A percentile compares a stretch with the other conserved stretches of the same genome.
Conservation (phyloP, 2,329 filamentous ascomycete genomes). For the Xylaria sp. region DNA sequence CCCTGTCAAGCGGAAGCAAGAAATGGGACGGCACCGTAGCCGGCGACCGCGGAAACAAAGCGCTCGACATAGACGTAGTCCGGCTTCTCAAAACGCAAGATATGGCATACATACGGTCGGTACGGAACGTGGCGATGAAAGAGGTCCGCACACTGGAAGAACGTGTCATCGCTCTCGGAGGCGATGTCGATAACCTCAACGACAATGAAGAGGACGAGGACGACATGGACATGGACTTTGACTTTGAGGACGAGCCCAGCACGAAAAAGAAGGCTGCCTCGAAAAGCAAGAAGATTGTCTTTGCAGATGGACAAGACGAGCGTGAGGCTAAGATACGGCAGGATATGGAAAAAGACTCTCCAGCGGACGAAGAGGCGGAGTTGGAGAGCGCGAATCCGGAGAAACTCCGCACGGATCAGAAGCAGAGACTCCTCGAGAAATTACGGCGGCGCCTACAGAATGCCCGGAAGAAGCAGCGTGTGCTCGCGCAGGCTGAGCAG, state of each 20-base stretch:
- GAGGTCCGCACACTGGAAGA: slow-evolving; percentile 67
- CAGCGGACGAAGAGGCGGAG: slow-evolving; percentile 44
- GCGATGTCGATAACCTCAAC: slow-evolving; percentile 43
- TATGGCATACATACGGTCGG: slow-evolving; percentile 71
- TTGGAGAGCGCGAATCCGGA: slow-evolving; percentile 50
- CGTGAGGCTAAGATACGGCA: slow-evolving; percentile 46
- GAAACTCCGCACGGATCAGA: slow-evolving; percentile 53
- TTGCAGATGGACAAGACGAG: slow-evolving; percentile 57
- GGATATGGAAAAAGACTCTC: slow-evolving; percentile 34
- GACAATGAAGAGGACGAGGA: slow-evolving; percentile 47
- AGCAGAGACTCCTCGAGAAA: slow-evolving; percentile 56
- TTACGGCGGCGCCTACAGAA: slow-evolving; percentile 61
- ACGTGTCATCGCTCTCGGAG: slow-evolving; percentile 60
- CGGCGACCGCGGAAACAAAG: slow-evolving; percentile 67
- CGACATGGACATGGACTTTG: slow-evolving; percentile 49
- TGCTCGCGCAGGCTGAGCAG: slow-evolving; percentile 66
- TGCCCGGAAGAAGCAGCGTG: slow-evolving; percentile 65
- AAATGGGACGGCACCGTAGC: slow-evolving; percentile 66
- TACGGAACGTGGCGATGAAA: slow-evolving; percentile 68
- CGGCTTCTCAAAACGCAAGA: slow-evolving; percentile 77
- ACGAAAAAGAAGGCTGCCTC: slow-evolving; percentile 41
- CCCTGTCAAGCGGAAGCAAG: slow-evolving; percentile 61
- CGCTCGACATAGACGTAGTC: slow-evolving; percentile 66
- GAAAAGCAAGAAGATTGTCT: slow-evolving; percentile 61
- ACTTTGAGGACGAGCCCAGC: slow-evolving; percentile 44